Percentiles rank a stretch among this genome's conserved stretches.
phyloP scores from a whole-genome alignment of 78 protist species.

The Parvularia atlantis region DNA sequence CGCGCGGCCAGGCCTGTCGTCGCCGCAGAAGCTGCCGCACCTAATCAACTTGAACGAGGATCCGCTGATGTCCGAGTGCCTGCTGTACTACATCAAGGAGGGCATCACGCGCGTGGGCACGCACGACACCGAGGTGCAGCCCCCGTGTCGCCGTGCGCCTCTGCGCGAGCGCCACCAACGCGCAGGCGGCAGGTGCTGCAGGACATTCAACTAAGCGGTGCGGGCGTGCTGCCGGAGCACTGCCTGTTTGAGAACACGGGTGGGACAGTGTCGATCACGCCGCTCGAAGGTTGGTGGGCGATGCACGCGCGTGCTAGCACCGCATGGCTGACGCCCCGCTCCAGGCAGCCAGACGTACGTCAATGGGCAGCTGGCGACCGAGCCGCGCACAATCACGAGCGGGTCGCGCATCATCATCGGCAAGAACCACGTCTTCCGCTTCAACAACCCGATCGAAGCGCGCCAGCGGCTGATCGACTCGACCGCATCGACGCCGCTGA shows the following conservation, averaged over 20 bases:
- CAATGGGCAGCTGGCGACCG: constrained; percentile 10
- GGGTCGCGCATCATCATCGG: constrained; percentile 45
- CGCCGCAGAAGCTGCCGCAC: constrained; percentile 34
- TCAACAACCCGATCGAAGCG: constrained; percentile 44
- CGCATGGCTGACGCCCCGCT: neutral
- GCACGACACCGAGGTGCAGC: neutral
- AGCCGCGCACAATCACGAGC: too few species aligned
- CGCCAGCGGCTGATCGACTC: too few species aligned
- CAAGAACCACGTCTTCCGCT: constrained; percentile 52
- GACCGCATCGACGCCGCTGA: too few species aligned
- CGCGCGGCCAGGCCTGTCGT: neutral
- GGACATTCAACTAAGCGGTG: constrained; percentile 50
- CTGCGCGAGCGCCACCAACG: too few species aligned
- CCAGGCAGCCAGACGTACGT: too few species aligned
- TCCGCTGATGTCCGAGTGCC: constrained; percentile 60
- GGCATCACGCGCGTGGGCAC: neutral
- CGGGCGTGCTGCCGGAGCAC: constrained; percentile 36
- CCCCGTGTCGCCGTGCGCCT: neutral
- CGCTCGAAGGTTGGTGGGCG: neutral
- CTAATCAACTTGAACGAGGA: constrained; percentile 74
- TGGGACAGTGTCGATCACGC: constrained; percentile 3
- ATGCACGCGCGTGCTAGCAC: neutral
- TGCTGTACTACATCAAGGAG: constrained; percentile 54
- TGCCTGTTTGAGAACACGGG: neutral
- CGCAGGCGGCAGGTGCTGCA: too few species aligned